phyloP scores from a whole-genome alignment of 371 early-diverging fungal genomes.

The Lichtheimia ramosa region DNA sequence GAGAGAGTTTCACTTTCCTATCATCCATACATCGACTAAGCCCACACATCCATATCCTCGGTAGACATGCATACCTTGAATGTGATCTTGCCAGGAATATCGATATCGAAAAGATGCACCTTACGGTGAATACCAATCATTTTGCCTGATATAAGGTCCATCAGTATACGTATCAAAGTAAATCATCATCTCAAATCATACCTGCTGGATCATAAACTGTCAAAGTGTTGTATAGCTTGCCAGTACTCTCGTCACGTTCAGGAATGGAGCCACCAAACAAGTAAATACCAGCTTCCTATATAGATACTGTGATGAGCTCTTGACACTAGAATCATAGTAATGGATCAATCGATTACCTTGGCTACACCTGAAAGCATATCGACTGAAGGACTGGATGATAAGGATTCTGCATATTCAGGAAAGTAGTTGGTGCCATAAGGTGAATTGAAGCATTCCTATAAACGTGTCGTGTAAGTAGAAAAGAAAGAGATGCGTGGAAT shows the following conservation, averaged over 20 bases:
- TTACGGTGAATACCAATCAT: constrained; percentile 72
- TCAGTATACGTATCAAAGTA: no score
- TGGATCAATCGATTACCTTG: constrained; percentile 35
- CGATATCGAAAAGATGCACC: constrained; percentile 96
- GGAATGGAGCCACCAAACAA: constrained; percentile 89
- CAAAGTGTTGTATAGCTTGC: constrained; percentile 86
- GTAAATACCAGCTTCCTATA: constrained; percentile 73
- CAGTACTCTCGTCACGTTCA: constrained; percentile 61
- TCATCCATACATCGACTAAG: no score
- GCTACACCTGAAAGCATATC: constrained; percentile 81
- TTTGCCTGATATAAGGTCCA: constrained; percentile 20
- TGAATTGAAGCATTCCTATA: constrained; percentile 93
- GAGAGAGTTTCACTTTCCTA: constrained; percentile 86
- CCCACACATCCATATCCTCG: no score
- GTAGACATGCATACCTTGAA: constrained; percentile 59
- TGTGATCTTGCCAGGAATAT: constrained; percentile 88
- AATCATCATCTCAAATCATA: neutral
- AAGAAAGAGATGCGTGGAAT: neutral
- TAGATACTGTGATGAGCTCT: no score
- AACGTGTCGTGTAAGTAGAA: neutral
- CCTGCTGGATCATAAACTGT: constrained; percentile 86
- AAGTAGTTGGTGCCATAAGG: constrained; percentile 93
- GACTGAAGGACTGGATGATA: constrained; percentile 59
- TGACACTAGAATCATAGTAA: no score
- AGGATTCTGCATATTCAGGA: constrained; percentile 72